Conservation (phyloP, 768 basidiomycete genomes). For the Mycena leptocephala region DNA sequence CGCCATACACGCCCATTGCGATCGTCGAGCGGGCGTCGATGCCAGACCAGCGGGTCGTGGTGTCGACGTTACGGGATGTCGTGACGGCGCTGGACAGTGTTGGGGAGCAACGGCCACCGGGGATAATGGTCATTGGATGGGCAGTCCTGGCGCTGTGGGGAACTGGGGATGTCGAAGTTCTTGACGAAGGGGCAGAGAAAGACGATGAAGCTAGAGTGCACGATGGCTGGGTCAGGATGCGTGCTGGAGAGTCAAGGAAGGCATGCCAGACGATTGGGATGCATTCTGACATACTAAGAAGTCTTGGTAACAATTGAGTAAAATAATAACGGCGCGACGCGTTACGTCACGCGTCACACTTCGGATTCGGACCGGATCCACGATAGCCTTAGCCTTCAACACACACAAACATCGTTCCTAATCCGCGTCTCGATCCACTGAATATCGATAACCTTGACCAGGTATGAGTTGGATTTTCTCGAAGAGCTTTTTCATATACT, state of each 20-base stretch:
- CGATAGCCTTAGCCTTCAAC: too few species aligned
- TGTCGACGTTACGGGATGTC: slow-evolving; percentile 83
- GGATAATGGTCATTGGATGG: slow-evolving; percentile 98
- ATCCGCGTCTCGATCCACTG: neutral
- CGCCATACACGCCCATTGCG: slow-evolving; percentile 86
- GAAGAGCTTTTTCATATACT: neutral
- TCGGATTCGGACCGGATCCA: too few species aligned
- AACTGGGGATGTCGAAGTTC: slow-evolving; percentile 77
- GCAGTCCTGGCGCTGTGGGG: slow-evolving; percentile 85
- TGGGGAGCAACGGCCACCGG: slow-evolving; percentile 94
- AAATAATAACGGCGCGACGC: too few species aligned
- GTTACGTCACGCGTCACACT: too few species aligned
- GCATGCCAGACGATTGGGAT: slow-evolving; percentile 65
- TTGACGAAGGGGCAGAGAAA: slow-evolving; percentile 70
- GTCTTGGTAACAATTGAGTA: too few species aligned
- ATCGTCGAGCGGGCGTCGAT: slow-evolving; percentile 96
- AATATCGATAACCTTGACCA: neutral
- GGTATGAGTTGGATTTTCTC: neutral
- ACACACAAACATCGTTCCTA: too few species aligned
- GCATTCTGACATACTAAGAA: too few species aligned
- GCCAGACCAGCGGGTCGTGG: slow-evolving; percentile 91
- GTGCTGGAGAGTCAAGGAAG: slow-evolving; percentile 78
- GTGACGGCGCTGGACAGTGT: slow-evolving; percentile 78
- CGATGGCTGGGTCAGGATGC: slow-evolving; percentile 74
- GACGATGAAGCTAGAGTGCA: slow-evolving; percentile 65